Percentiles rank a stretch among this genome's conserved stretches.
Conservation (phyloP, 2,329 filamentous ascomycete genomes). For the Pseudogymnoascus pannorum region DNA sequence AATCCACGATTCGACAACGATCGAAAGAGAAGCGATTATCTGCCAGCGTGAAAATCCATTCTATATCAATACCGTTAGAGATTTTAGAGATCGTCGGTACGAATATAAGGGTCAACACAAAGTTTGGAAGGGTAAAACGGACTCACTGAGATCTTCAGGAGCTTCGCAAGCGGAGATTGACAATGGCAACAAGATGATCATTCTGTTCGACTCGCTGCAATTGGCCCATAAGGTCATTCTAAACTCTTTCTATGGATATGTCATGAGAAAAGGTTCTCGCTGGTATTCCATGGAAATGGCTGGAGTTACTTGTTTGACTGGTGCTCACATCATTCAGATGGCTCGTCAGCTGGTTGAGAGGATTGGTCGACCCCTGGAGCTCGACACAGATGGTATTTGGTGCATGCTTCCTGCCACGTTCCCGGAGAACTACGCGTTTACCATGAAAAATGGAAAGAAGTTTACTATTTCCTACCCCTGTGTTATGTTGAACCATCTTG, state of each 20-base stretch:
- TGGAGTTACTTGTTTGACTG: constrained; percentile 93
- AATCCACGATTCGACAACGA: constrained; percentile 89
- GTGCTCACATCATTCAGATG: constrained; percentile 94
- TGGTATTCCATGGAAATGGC: constrained; percentile 99
- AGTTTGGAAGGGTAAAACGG: constrained; percentile 96
- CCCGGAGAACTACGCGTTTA: constrained; percentile 93
- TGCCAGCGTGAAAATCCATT: constrained; percentile 98
- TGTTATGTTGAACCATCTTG: constrained; percentile 97
- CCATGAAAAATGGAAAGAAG: constrained; percentile 92
- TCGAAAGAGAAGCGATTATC: constrained; percentile 92
- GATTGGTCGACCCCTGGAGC: constrained; percentile 82
- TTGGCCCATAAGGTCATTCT: constrained; percentile 98
- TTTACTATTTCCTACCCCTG: constrained; percentile 94
- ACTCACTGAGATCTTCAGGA: constrained; percentile 73
- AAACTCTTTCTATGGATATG: constrained; percentile 98
- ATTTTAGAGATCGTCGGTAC: constrained; percentile 94
- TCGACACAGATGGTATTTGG: constrained; percentile 99
- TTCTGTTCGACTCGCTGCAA: constrained; percentile 91
- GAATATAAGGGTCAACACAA: constrained; percentile 98
- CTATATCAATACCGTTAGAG: constrained; percentile 91
- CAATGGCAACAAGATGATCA: constrained; percentile 96
- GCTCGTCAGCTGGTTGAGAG: constrained; percentile 88
- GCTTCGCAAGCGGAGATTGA: constrained; percentile 73
- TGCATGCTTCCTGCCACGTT: constrained; percentile 96
- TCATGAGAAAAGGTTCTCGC: constrained; percentile 96